Base-by-base conservation (phyloP, 805 yeast genomes). In the Yarrowia alimentaria region DNA sequence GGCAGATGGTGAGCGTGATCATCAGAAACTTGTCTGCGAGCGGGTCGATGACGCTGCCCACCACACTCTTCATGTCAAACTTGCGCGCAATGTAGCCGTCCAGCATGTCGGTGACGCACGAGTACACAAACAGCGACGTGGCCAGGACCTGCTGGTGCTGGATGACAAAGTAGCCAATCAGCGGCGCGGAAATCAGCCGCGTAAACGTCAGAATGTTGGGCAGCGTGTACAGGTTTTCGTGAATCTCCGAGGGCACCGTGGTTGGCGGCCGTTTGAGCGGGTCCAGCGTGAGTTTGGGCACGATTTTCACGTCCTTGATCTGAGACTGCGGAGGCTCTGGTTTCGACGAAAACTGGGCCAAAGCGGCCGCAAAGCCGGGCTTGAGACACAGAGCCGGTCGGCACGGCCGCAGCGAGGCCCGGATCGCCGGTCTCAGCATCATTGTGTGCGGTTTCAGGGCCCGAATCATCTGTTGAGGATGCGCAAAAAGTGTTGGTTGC, bases 21-120 rank as follows among this genome's bases (percentile, higher is more conserved):
- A 93, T 89, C 38, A 93, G 72, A 12, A 85, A 71, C 64, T 93
- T 93, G 64, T 93, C 99, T 0, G 99, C 99, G 69, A 88, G 74
- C 0, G 99, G 99, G 61, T 93, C 99, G 25, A 94, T 71, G 12
- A 93, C 81, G 0, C 96, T 83, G 0, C 99, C 99, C 6, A 89
- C 77, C 1, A 85, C 82, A 1, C 96, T 81, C 60, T 80, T 77
- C 75, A 84, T 71, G 52, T 87, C 80, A 70, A 67, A 91, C 54
- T 68, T 76, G 51, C 99, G 73, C 4, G 99, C 99, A 56, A 94
- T 79, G 61, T 68, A 85, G 0, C 99, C 99, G 65, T 93, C 99
- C 17, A 90, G 68, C 56, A 86, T 83, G 64, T 93, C 99, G 0
- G 99, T 91, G 4, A 89, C 64, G 56, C 97, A 84, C 0, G 97